Conservation (phyloP, 257 asterid genomes). For the Thymus mandschuricus region DNA sequence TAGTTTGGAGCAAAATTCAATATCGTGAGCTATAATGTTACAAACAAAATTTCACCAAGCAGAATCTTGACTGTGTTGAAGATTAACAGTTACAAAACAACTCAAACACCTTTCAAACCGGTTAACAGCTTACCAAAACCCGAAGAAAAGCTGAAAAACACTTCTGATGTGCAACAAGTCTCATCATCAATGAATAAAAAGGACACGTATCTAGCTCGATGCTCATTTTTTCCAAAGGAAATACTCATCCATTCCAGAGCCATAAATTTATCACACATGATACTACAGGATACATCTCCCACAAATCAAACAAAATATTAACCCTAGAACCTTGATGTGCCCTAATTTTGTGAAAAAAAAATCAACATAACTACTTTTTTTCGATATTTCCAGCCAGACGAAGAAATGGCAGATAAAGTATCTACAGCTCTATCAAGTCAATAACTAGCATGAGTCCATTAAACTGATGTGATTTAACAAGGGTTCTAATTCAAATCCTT, state of each 20-base stretch:
- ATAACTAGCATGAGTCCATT: background rate
- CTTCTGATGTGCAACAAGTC: background rate
- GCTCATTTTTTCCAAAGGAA: background rate
- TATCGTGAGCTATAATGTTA: background rate
- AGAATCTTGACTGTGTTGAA: background rate
- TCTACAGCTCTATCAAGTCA: background rate
- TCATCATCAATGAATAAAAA: background rate
- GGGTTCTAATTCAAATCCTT: background rate
- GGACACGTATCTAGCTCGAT: background rate
- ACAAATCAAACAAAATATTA: background rate
- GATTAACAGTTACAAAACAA: background rate
- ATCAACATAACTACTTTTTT: background rate
- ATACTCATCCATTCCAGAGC: slow-evolving; percentile 3
- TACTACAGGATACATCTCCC: background rate
- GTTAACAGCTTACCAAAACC: background rate
- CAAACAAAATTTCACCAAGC: slow-evolving; percentile 9
- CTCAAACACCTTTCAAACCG: slow-evolving; percentile 4
- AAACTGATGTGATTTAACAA: background rate
- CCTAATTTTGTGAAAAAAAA: background rate
- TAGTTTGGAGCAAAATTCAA: slow-evolving; percentile 19
- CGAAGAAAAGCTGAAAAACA: background rate
- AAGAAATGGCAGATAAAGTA: background rate
- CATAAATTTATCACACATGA: background rate
- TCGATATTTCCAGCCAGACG: background rate
- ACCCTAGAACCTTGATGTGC: slow-evolving; percentile 1